These are phyloP conservation scores for Zymoseptoria tritici DNA, from an alignment of 2,329 filamentous ascomycete species.

Conservation along the genomic window DNA sequence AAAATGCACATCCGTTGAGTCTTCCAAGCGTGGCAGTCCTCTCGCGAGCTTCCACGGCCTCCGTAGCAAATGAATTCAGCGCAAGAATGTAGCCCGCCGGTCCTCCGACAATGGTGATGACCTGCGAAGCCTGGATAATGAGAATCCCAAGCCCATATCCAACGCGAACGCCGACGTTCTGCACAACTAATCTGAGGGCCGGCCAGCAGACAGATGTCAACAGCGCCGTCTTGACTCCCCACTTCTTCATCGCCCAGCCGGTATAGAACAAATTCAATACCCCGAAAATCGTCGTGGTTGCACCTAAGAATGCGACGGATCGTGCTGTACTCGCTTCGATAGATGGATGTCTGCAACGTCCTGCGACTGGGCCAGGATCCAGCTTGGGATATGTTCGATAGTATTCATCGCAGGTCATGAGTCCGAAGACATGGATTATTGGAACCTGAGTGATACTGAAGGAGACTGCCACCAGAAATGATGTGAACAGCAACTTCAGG, in stretches of 20 bases:
- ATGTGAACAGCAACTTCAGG: constrained; percentile 48
- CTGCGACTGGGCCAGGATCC: constrained; percentile 36
- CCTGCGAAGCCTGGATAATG: constrained; percentile 60
- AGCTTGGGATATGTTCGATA: constrained; percentile 49
- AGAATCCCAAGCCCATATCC: constrained; percentile 58
- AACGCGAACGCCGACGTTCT: constrained; percentile 57
- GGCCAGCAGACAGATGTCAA: constrained; percentile 58
- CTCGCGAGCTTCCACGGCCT: constrained; percentile 52
- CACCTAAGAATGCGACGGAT: constrained; percentile 58
- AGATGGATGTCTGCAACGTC: constrained; percentile 53
- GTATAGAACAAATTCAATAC: constrained; percentile 61
- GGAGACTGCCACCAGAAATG: constrained; percentile 51
- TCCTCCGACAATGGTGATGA: constrained; percentile 61
- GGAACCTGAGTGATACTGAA: constrained; percentile 47
- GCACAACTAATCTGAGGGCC: constrained; percentile 54
- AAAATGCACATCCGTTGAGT: constrained; percentile 59
- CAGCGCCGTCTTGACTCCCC: constrained; percentile 57
- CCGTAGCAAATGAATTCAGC: constrained; percentile 61
- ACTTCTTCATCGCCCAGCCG: constrained; percentile 58
- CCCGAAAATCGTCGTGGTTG: constrained; percentile 61
- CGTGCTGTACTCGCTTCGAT: constrained; percentile 59
- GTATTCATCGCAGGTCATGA: constrained; percentile 66
- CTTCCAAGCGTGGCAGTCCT: constrained; percentile 59
- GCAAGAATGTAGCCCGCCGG: constrained; percentile 63
- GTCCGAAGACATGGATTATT: constrained; percentile 57